Percentiles rank a stretch among this genome's conserved stretches.
phyloP scores from a whole-genome alignment of 148 eudicot species.

The Silene conica region DNA sequence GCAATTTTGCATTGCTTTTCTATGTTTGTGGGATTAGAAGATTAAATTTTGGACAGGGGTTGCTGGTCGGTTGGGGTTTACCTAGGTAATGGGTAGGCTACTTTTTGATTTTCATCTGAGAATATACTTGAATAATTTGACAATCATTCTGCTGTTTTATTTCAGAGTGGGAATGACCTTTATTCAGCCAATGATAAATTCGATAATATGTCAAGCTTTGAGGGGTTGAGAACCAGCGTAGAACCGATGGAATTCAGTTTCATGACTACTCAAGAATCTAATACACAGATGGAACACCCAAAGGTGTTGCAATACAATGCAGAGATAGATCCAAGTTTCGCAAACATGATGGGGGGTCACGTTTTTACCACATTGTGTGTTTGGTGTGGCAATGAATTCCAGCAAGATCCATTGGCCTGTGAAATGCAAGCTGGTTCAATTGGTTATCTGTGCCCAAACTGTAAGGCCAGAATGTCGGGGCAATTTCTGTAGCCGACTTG shows the following conservation, averaged over 20 bases:
- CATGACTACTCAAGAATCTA: slow-evolving; percentile 52
- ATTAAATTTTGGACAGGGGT: no score
- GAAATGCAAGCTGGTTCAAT: slow-evolving; percentile 64
- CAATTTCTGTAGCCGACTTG: slow-evolving; percentile 41
- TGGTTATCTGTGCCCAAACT: slow-evolving; percentile 72
- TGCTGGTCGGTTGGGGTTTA: no score
- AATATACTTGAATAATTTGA: not conserved
- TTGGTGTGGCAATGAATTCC: slow-evolving; percentile 82
- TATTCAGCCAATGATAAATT: slow-evolving; percentile 47
- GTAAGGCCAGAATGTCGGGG: slow-evolving; percentile 62
- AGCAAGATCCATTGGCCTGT: slow-evolving; percentile 45
- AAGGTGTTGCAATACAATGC: slow-evolving; percentile 47
- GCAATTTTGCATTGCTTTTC: not conserved
- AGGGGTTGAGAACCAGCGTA: slow-evolving; percentile 46
- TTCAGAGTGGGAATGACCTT: slow-evolving; percentile 51
- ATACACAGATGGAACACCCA: slow-evolving; percentile 48
- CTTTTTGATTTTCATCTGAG: not conserved
- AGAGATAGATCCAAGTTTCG: slow-evolving; percentile 56
- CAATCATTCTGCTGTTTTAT: slow-evolving; percentile 8
- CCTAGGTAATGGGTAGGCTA: no score
- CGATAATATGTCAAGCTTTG: slow-evolving; percentile 40
- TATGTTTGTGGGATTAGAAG: no score
- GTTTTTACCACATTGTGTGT: slow-evolving; percentile 49
- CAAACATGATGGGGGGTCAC: slow-evolving; percentile 42
- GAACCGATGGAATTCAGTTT: slow-evolving; percentile 93